phyloP scores from a whole-genome alignment of 768 basidiomycete species.

The Tylopilus plumbeoviolaceoides region DNA sequence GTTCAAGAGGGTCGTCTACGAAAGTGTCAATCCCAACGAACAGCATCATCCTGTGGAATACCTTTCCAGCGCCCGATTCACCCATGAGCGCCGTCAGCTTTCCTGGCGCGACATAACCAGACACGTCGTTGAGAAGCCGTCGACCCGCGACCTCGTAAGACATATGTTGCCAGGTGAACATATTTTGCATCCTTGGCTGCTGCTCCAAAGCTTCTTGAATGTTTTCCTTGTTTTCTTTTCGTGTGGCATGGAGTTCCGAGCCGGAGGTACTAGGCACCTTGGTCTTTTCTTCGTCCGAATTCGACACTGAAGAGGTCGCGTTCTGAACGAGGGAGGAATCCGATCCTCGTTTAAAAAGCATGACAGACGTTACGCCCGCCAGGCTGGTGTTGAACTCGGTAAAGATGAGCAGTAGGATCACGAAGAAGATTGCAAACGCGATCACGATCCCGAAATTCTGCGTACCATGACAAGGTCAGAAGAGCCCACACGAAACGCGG shows the following conservation, averaged over 20 bases:
- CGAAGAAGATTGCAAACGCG: constrained; percentile 60
- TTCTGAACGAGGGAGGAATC: constrained; percentile 16
- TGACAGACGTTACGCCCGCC: constrained; percentile 38
- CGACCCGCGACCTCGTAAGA: constrained; percentile 62
- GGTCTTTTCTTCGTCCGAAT: constrained; percentile 31
- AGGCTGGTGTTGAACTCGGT: constrained; percentile 49
- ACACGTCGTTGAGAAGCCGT: constrained; percentile 42
- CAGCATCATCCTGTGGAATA: too few species aligned
- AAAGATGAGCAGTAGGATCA: constrained; percentile 50
- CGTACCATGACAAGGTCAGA: too few species aligned
- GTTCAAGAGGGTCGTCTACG: constrained; percentile 47
- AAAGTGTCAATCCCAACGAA: neutral
- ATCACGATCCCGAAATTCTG: constrained; percentile 68
- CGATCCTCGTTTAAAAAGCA: constrained; percentile 64
- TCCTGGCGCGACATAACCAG: constrained; percentile 49
- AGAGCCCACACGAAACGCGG: too few species aligned
- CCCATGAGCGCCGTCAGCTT: constrained; percentile 52
- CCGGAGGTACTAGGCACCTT: constrained; percentile 5
- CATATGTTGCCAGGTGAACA: constrained; percentile 79
- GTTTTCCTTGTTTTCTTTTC: constrained; percentile 14
- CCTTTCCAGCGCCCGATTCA: constrained; percentile 35
- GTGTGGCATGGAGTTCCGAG: constrained; percentile 5
- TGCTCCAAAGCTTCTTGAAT: constrained; percentile 34
- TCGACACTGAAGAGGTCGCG: constrained; percentile 5
- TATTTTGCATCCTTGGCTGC: constrained; percentile 37